Conservation (phyloP, 306 rosid species). For the Quercus dentata region DNA sequence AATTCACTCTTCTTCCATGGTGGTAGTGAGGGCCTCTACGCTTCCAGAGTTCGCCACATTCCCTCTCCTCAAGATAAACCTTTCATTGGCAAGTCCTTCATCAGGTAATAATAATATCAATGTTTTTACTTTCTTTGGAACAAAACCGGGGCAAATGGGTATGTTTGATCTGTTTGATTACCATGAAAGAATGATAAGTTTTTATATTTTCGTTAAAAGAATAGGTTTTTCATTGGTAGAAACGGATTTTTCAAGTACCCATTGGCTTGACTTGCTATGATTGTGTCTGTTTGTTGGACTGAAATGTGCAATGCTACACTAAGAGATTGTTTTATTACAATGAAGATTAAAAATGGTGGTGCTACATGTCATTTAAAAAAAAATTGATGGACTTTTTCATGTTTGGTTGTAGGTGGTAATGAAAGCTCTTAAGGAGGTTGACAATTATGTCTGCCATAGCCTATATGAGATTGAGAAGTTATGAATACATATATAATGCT, state of each 20-base stretch:
- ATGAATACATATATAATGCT: not conserved
- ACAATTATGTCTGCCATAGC: not conserved
- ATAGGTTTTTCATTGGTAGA: not conserved
- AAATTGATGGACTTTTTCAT: too few species aligned
- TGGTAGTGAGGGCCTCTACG: conserved; percentile 77
- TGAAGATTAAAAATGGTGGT: too few species aligned
- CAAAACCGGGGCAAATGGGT: not conserved
- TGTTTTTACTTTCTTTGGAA: too few species aligned
- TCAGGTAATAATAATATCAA: conserved; percentile 45
- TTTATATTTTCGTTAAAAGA: not conserved
- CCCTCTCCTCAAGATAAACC: conserved; percentile 43
- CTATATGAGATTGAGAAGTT: not conserved
- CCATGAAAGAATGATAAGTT: conserved; percentile 5
- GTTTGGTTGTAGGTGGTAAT: too few species aligned
- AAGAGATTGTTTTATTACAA: not conserved
- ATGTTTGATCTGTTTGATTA: conserved; percentile 30
- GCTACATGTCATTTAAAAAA: too few species aligned
- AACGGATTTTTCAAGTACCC: not conserved
- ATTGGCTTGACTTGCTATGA: not conserved
- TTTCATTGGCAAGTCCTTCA: conserved; percentile 65
- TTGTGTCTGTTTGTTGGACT: not conserved
- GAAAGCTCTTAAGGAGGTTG: not conserved
- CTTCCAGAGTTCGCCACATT: conserved; percentile 34
- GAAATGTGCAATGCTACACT: not conserved
- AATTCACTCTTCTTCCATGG: conserved; percentile 84